Conservation (phyloP, 306 rosid genomes). For the Heteromeles arbutifolia region DNA sequence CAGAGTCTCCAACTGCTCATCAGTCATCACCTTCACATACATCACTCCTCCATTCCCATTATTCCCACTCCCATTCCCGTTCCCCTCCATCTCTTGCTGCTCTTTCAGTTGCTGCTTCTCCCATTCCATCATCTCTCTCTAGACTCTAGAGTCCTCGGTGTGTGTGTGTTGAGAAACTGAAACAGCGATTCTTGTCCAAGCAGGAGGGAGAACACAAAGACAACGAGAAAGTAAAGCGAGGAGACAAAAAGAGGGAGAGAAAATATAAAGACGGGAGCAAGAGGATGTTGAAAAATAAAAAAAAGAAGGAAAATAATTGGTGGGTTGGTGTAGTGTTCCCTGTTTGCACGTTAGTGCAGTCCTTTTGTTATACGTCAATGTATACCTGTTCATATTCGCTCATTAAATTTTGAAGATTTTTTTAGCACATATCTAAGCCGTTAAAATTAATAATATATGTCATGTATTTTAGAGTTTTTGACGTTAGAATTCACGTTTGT, state of each 20-base stretch:
- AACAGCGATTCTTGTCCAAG: neutral
- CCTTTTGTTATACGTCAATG: neutral
- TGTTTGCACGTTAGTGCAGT: neutral
- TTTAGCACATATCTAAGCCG: neutral
- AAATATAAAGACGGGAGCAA: neutral
- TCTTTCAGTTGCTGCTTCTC: slow-evolving; percentile 44
- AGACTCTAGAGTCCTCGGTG: neutral
- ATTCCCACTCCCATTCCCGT: slow-evolving; percentile 16
- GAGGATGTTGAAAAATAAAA: neutral
- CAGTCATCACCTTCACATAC: slow-evolving; percentile 93
- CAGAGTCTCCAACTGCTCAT: slow-evolving; percentile 85
- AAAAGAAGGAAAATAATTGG: neutral
- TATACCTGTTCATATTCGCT: neutral
- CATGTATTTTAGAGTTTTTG: too few species aligned
- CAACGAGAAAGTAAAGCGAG: slow-evolving; percentile 30
- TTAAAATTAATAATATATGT: too few species aligned
- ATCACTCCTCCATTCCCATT: slow-evolving; percentile 34
- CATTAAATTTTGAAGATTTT: too few species aligned
- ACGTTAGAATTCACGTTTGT: neutral
- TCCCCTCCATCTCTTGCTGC: slow-evolving; percentile 20
- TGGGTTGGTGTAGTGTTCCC: slow-evolving; percentile 14
- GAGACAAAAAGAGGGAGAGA: slow-evolving; percentile 13
- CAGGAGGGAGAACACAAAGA: neutral
- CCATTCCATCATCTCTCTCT: slow-evolving; percentile 40
- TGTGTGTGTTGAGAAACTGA: neutral